Evolutionary conservation across 805 yeast species (phyloP), one percentile per base, ranked within the genome.

Genomic region (Cyberlindnera samutprakarnensis): DNA sequence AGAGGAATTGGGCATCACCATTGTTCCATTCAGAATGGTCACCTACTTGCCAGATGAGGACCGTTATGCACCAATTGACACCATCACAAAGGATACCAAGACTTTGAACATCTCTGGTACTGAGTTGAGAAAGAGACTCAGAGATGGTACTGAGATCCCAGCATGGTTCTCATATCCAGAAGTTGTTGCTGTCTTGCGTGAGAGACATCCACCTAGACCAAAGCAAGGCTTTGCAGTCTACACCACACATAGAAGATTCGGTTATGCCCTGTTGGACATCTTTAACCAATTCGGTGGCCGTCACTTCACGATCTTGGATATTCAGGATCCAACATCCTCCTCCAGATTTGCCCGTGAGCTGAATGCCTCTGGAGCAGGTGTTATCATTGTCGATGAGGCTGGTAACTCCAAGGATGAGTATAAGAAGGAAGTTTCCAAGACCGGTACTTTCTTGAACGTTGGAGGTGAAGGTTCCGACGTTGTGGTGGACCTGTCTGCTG

Each of bases 121-220:
- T 20, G 96, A 88, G 63, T 73, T 90, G 52, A 78, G 96, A 64
- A 78, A 79, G 59, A 76, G 90, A 45, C 73, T 88, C 55, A 78
- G 77, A 64, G 81, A 78, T 39, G 96, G 96, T 37, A 70, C 80
- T 26, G 79, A 79, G 41, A 90, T 88, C 47, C 97, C 97, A 42
- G 92, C 75, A 55, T 88, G 97, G 97, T 88, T 90, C 62, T 85
- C 96, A 5, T 88, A 88, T 62, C 95, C 96, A 4, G 96, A 88
- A 60, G 96, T 90, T 32, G 97, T 90, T 38, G 72, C 73, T 57
- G 87, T 90, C 38, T 70, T 88, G 49, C 79, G 97, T 56, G 90
- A 85, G 49, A 75, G 88, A 28, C 88, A 88, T 58, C 96, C 96
- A 35, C 95, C 97, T 42, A 77, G 96, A 61, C 74, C 69, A 37